A percentile compares a stretch with the other conserved stretches of the same genome.
phyloP scores from a whole-genome alignment of 73 alveolate species.

The Paramecium sexaurelia region DNA sequence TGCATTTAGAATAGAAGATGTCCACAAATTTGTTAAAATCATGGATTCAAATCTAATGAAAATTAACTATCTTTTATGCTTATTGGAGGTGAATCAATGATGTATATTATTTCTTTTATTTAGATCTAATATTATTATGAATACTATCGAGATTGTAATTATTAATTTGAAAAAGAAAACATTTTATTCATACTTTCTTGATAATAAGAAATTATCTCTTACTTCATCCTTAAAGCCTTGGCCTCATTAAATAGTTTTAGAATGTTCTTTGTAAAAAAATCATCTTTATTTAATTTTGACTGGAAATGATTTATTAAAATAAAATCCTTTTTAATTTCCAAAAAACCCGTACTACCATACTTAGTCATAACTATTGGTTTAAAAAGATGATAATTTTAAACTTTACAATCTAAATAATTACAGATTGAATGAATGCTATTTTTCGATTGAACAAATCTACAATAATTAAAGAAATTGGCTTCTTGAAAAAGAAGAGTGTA shows the following conservation, averaged over 20 bases:
- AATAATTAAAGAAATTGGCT: too few relatives aligned
- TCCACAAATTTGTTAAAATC: neutral
- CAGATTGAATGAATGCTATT: too few relatives aligned
- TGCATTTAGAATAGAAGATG: neutral
- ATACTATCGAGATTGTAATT: neutral
- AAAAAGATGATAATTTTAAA: neutral
- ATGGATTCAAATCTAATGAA: neutral
- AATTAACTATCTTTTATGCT: neutral
- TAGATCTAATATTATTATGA: neutral
- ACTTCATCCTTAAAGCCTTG: neutral
- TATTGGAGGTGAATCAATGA: neutral
- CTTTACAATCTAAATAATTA: neutral
- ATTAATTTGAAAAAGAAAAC: neutral
- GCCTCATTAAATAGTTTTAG: neutral
- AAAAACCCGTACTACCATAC: neutral
- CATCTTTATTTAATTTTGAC: neutral
- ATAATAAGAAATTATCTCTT: neutral
- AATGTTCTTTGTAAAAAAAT: neutral
- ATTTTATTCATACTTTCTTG: neutral
- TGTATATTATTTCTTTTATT: neutral
- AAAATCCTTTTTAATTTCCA: neutral
- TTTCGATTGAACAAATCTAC: too few relatives aligned
- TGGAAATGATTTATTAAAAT: neutral
- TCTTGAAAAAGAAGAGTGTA: too few relatives aligned
- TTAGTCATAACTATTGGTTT: neutral